phyloP scores from a whole-genome alignment of 106 monocot genomes.

The Phalaenopsis aphrodite region DNA sequence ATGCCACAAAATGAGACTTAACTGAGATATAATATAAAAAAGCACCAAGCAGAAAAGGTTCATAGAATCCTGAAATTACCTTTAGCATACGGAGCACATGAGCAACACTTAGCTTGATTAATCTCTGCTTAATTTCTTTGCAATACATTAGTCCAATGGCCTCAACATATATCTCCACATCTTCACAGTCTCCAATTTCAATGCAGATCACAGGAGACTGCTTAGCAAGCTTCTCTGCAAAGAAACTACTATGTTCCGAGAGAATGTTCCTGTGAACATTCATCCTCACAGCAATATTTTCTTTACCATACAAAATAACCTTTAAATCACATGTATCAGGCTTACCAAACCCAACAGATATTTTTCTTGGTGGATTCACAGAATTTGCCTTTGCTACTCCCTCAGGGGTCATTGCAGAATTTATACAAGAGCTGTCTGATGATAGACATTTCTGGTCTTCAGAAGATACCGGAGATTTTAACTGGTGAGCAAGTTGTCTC shows the following conservation, averaged over 20 bases:
- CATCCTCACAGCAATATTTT: conserved; percentile 81
- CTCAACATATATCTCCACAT: conserved; percentile 97
- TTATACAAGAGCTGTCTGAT: conserved; percentile 21
- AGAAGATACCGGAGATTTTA: conserved; percentile 31
- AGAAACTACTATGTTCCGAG: conserved; percentile 64
- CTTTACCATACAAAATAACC: conserved; percentile 79
- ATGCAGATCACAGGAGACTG: conserved; percentile 45
- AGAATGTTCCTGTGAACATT: conserved; percentile 73
- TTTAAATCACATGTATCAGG: conserved; percentile 79
- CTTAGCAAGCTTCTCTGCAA: conserved; percentile 53
- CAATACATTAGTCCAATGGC: conserved; percentile 95
- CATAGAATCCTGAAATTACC: conserved; percentile 28
- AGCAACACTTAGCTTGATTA: conserved; percentile 85
- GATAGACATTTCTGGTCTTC: conserved; percentile 44
- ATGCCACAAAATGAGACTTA: background rate
- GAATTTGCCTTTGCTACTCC: conserved; percentile 23
- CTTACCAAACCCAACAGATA: conserved; percentile 86
- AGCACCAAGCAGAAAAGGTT: background rate
- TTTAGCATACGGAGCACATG: conserved; percentile 86
- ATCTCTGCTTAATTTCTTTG: conserved; percentile 72
- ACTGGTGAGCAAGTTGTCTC: conserved; percentile 22
- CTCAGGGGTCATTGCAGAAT: conserved; percentile 23
- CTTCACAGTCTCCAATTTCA: conserved; percentile 84
- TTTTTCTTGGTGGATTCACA: conserved; percentile 54
- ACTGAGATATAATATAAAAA: background rate